Evolutionary conservation across 2,329 filamentous ascomycete species (phyloP).

Genomic region (Pseudogymnoascus sp.): DNA sequence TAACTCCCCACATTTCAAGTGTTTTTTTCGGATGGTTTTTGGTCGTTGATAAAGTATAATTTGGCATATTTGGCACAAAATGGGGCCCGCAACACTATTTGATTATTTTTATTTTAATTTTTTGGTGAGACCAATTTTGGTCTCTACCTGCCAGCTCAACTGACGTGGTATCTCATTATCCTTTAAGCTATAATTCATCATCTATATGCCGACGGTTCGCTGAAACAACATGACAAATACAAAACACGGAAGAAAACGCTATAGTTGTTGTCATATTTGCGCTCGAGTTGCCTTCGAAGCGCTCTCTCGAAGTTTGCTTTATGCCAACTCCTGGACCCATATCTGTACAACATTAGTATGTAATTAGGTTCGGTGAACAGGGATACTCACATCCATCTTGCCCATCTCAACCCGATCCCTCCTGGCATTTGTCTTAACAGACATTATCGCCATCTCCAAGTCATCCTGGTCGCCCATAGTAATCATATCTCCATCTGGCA

Average conservation of each 20-base stretch:
- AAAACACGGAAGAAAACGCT: not conserved
- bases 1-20: not conserved
- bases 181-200: slow-evolving; percentile 4
- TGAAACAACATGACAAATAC: slow-evolving; percentile 7
- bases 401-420: slow-evolving; percentile 73
- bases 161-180: not conserved
- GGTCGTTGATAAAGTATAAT: not conserved
- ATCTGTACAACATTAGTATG: slow-evolving; percentile 1
- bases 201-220: slow-evolving; percentile 1
- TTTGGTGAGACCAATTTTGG: not conserved
- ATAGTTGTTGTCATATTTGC: not conserved
- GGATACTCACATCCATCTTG: slow-evolving; percentile 79
- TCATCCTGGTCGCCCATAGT: slow-evolving; percentile 97
- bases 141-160: not conserved
- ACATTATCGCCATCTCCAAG: slow-evolving; percentile 74
- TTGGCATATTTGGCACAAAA: not conserved
- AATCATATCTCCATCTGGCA: slow-evolving; percentile 77
- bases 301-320: not conserved
- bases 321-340: slow-evolving; percentile 1
- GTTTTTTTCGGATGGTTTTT: not conserved
- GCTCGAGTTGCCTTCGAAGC: not conserved
- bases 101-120: not conserved
- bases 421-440: slow-evolving; percentile 57
- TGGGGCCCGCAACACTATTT: not conserved
- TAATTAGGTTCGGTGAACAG: not conserved